Base-by-base conservation (phyloP, 2,329 filamentous ascomycete genomes). In the Clarireedia hainanense region DNA sequence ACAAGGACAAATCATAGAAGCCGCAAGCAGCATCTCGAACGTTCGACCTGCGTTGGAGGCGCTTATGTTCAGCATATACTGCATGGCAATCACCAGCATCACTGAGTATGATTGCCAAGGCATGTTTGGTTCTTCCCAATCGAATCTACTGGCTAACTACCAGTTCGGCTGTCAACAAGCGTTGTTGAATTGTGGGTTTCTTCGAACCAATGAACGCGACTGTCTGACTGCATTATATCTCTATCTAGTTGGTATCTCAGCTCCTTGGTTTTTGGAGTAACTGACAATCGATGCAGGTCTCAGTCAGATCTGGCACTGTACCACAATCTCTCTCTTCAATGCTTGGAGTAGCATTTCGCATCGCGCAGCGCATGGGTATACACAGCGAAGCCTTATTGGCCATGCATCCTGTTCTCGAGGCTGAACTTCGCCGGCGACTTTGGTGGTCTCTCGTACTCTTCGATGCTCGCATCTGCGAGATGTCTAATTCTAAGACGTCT, bases 401-500 rank as follows among this genome's bases (percentile, higher is more conserved):
- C 63, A 70, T 66, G 63, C 67, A 61, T 36, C 60, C 65, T 70
- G 3, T 78, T 74, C 87, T 83, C 53, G 85, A 89, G 63, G 78
- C 81, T 3, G 86, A 89, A 70, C 79, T 87, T 69, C 79, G 85
- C n/a, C 79, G 86, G 50, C 77, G 86, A 39, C 72, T 90, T 1
- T 89, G 85, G 86, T 90, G 85, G 85, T 80, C 83, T 34, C 74
- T 91, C 15, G 76, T 85, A 14, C 74, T 81, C 26, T 85, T 88
- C 61, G 87, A 91, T 67, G 76, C 79, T 58, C 83, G 86, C 23
- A 79, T 88, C 39, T 78, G 83, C 56, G 86, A 89, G 67, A 79
- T 89, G 68, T 78, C 81, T 3, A 79, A 80, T 49, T 80, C 65
- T 55, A 73, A 69, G 58, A 63, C 62, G 9, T 57, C 67, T 2